phyloP scores from a whole-genome alignment of 345 rosid species.

The rapeseed (Brassica napus) region DNA sequence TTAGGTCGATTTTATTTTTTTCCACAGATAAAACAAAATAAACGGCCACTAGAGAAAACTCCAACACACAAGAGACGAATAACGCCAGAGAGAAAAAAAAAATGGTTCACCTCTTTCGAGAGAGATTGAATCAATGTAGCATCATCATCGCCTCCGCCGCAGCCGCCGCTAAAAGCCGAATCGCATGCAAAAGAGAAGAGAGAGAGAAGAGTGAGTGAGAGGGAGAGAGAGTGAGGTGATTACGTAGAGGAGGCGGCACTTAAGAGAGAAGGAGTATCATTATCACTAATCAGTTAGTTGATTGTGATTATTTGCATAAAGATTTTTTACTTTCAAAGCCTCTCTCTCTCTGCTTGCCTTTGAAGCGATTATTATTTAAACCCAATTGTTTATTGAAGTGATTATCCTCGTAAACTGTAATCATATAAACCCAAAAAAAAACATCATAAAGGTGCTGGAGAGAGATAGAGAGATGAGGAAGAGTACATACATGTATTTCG shows the following conservation, averaged over 20 bases:
- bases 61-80: slow-evolving; percentile 2
- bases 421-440: not conserved
- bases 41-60: not conserved
- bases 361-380: slow-evolving; percentile 21
- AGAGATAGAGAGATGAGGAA: not conserved
- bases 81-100: not conserved
- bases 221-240: slow-evolving; percentile 11
- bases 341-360: slow-evolving; percentile 33
- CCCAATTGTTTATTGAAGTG: not conserved
- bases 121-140: slow-evolving; percentile 30
- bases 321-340: not conserved
- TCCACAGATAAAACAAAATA: slow-evolving; percentile 4
- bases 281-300: slow-evolving; percentile 17
- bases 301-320: slow-evolving; percentile 20
- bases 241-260: slow-evolving; percentile 23
- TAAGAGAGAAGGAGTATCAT: not conserved
- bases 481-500: slow-evolving; percentile 14
- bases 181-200: slow-evolving; percentile 21
- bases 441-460: not conserved
- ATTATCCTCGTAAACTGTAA: slow-evolving; percentile 4
- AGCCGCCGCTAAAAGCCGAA: slow-evolving; percentile 9
- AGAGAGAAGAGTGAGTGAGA: not conserved
- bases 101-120: slow-evolving; percentile 26
- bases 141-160: slow-evolving; percentile 13
- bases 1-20: not conserved